These are phyloP conservation scores for Kodamaea kaohsiungensis DNA, from an alignment of 805 yeast genomes.

Conservation along the genomic window DNA sequence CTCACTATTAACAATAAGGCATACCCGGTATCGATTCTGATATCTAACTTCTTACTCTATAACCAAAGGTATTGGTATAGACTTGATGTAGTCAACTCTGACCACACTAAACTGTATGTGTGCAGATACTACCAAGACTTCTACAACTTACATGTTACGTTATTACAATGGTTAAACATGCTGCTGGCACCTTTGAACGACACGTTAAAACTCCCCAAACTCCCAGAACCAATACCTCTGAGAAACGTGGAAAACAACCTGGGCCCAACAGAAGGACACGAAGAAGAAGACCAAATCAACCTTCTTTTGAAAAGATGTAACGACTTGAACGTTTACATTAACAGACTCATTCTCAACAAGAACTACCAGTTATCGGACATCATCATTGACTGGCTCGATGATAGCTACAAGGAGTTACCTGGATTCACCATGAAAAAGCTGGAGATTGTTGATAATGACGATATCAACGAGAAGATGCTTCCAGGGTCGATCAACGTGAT, in stretches of 20 bases:
- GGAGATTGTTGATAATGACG: constrained; percentile 18
- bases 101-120: constrained; percentile 38
- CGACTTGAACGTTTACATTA: constrained; percentile 41
- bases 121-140: constrained; percentile 55
- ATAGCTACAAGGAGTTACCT: constrained; percentile 25
- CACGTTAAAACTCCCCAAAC: constrained; percentile 31
- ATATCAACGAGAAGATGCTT: constrained; percentile 21
- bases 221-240: constrained; percentile 51
- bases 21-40: constrained; percentile 36
- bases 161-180: constrained; percentile 22
- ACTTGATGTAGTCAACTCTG: constrained; percentile 40
- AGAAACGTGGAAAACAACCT: constrained; percentile 19
- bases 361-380: constrained; percentile 27
- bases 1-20: constrained; percentile 31
- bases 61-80: constrained; percentile 55
- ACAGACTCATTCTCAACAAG: constrained; percentile 30
- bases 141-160: constrained; percentile 43
- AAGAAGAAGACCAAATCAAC: constrained; percentile 14
- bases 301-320: constrained; percentile 39
- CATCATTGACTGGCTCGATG: constrained; percentile 32
- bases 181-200: constrained; percentile 11
- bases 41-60: constrained; percentile 40
- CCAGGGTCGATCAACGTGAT: constrained; percentile 20
- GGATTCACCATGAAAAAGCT: constrained; percentile 15
- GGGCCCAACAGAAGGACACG: constrained; percentile 4